Base-by-base conservation (phyloP, 352 stramenopile genomes). In the Phytophthora uliginosa region DNA sequence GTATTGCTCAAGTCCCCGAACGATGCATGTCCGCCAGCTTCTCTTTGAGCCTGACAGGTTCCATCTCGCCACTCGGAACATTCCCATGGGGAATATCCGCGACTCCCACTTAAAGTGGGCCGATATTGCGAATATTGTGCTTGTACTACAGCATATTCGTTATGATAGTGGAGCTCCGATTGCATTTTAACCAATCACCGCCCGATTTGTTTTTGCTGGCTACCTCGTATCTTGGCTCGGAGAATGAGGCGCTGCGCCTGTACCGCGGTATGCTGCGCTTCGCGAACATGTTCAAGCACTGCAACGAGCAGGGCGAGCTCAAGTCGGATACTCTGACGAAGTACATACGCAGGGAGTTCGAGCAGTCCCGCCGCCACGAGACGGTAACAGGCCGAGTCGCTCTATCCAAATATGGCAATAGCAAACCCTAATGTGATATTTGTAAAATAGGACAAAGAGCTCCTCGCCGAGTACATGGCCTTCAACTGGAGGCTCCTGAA, bases 1-100 rank as follows among this genome's bases (percentile, higher is more conserved):
- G 82, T 99, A 99, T 60, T 99, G 95, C 71, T 98, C 93, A 7
- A 99, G 74, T 7, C 80, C 83, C 73, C 0, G 79, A 68, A 8
- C 76, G 73, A 53, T 89, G 72, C 73, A 92, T 84, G 5, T 86
- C 78, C n/a, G 63, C 73, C 7, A 91, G 73, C 65, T 91, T 73
- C 28, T 88, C 64, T 3, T 85, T 77, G 53, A 88, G 69, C 58
- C 60, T 76, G 53, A 54, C 28, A 40, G 74, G 59, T 51, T 78
- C 70, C 17, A 73, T 66, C 51, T 79, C 81, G 34, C 82, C 77
- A 59, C 84, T 90, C 13, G 52, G 28, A 15, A 58, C 73, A 51
- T 92, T 92, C 51, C 82, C 84, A n/a, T n/a, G 50, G 28, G 64
- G 59, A 69, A 42, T 47, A 67, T 67, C 45, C 51, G 65, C 65